Evolutionary conservation across 1,284 basidiomycete genomes (phyloP).

Genomic region (Trametes polyzona): DNA sequence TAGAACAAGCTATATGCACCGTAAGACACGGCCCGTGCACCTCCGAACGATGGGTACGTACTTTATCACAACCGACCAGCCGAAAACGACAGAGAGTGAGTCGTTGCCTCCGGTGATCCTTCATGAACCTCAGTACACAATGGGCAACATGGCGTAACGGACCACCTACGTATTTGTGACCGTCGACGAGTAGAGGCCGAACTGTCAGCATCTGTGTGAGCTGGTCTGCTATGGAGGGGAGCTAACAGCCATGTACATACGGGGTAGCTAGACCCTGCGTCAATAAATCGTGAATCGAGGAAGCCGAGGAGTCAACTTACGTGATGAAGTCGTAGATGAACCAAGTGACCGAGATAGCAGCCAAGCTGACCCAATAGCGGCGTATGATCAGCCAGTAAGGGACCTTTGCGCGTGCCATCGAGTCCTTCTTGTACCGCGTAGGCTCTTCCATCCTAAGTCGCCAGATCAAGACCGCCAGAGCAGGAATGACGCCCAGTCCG

Average conservation of each 20-base stretch:
- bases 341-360: constrained; percentile 78
- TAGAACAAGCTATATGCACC: constrained; percentile 64
- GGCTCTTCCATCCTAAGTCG: constrained; percentile 87
- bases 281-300: background rate
- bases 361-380: constrained; percentile 76
- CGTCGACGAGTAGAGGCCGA: constrained; percentile 85
- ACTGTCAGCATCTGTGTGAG: no score
- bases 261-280: constrained; percentile 50
- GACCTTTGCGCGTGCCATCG: constrained; percentile 75
- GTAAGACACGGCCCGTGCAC: background rate
- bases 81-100: constrained; percentile 64
- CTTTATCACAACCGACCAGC: constrained; percentile 83
- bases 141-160: background rate
- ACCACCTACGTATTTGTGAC: constrained; percentile 63
- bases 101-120: constrained; percentile 61
- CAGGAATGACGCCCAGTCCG: constrained; percentile 87
- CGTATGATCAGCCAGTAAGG: constrained; percentile 83
- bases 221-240: no score
- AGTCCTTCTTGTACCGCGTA: constrained; percentile 66
- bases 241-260: no score
- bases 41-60: constrained; percentile 36
- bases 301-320: constrained; percentile 41
- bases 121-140: background rate
- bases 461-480: constrained; percentile 83
- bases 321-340: constrained; percentile 87